These are phyloP conservation scores for Salix exigua DNA, from an alignment of 345 rosid genomes.

Conservation along the genomic window DNA sequence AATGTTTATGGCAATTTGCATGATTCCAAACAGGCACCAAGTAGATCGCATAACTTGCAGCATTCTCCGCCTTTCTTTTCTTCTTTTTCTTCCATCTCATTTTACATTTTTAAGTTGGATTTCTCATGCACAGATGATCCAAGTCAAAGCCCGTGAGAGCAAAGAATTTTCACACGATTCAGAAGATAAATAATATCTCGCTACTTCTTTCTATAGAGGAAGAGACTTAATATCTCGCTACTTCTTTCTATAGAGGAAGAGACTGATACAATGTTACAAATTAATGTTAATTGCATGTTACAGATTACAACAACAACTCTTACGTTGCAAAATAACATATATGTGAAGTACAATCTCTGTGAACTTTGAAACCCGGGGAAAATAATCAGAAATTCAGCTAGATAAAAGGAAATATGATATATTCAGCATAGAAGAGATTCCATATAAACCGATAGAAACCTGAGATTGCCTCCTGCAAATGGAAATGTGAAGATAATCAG, in stretches of 20 bases:
- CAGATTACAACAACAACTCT: neutral
- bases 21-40: too few relatives aligned
- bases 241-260: neutral
- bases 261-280: neutral
- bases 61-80: neutral
- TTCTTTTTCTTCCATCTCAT: too few relatives aligned
- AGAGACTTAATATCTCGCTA: too few relatives aligned
- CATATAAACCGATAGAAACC: slow-evolving; percentile 79
- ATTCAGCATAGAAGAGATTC: slow-evolving; percentile 92
- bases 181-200: neutral
- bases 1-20: too few relatives aligned
- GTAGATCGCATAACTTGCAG: neutral
- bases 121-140: neutral
- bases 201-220: neutral
- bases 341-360: neutral
- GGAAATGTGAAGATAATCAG: slow-evolving; percentile 7
- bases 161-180: neutral
- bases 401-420: slow-evolving; percentile 73
- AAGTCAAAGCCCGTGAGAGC: neutral
- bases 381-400: slow-evolving; percentile 17
- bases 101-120: too few relatives aligned
- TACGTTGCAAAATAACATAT: neutral
- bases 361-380: neutral
- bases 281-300: neutral
- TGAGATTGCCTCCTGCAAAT: slow-evolving; percentile 77